Conservation (phyloP, 139 green algal genomes). For the Marvania coccoides region DNA sequence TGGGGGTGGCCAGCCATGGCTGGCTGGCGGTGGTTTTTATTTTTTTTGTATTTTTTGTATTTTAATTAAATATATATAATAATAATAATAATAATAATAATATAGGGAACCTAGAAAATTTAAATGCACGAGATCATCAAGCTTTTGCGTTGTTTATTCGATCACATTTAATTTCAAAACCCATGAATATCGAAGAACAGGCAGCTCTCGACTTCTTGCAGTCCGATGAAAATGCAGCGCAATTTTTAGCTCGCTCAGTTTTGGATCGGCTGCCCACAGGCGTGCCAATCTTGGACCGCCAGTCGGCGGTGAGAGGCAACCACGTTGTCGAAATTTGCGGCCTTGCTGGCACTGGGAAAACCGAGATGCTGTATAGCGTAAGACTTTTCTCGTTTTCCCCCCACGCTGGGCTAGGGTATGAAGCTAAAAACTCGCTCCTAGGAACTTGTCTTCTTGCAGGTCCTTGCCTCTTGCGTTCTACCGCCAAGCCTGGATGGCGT, state of each 20-base stretch:
- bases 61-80: too few relatives aligned
- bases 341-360: conserved; percentile 10
- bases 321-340: conserved; percentile 27
- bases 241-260: conserved; percentile 16
- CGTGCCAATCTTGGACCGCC: conserved; percentile 17
- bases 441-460: conserved; percentile 1
- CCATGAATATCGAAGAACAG: too few relatives aligned
- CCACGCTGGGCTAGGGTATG: too few relatives aligned
- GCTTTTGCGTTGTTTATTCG: too few relatives aligned
- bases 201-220: conserved; percentile 7
- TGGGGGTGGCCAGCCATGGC: too few relatives aligned
- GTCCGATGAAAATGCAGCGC: conserved; percentile 23
- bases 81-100: too few relatives aligned
- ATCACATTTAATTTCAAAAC: too few relatives aligned
- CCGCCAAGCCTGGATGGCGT: background rate
- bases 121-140: too few relatives aligned
- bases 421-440: too few relatives aligned
- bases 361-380: conserved; percentile 22
- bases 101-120: too few relatives aligned
- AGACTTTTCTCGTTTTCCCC: background rate
- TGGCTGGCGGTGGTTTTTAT: too few relatives aligned
- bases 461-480: conserved; percentile 19
- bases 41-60: too few relatives aligned
- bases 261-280: conserved; percentile 20
- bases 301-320: background rate